Base-by-base conservation (phyloP, 1,284 basidiomycete species). In the Hemileia vastatrix region DNA sequence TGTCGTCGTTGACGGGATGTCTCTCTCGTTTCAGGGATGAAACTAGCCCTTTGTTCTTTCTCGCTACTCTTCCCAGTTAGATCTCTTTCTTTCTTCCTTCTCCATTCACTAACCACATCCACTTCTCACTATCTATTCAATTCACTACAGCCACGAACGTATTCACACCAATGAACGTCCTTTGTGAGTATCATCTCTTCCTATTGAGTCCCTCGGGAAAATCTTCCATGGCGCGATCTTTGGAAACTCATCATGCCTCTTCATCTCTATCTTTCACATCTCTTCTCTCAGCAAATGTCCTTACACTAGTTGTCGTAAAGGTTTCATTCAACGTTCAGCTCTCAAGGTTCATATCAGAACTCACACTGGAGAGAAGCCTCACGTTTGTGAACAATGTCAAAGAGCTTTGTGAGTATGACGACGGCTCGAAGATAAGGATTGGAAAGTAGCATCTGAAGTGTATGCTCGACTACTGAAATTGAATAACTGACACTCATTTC, bases 361-460 rank as follows among this genome's bases (percentile, higher is more conserved):
- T 2, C 78, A 79, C 71, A 80, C 81, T 27, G 82, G 81, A 48
- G 82, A 83, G 67, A 76, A 79, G 50, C 82, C 82, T 1, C 81
- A 83, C 70, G 71, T 76, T 24, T 83, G 82, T 72, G 54, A 44
- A 23, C 75, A 70, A 6, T 81, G 80, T 70, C 52, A 71, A 50
- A 81, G 81, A 68, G 76, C 79, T 6, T 83, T 83, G n/a, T n/a
- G n/a, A n/a, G n/a, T n/a, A n/a, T n/a, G n/a, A n/a, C n/a, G n/a
- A n/a, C 27, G 27, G 27, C 27, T 27, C 27, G 27, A 27, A 27
- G 27, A 27, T 27, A 27, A 27, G 27, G 27, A 27, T 27, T 27
- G 27, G 27, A 27, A 27, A 27, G 27, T 27, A 27, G 27, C 27
- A 27, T 27, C 27, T 27, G 27, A 27, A 27, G 27, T 27, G 27